These are phyloP conservation scores for Spongiforma sp. DNA, from an alignment of 1,284 basidiomycete genomes.

Conservation along the genomic window DNA sequence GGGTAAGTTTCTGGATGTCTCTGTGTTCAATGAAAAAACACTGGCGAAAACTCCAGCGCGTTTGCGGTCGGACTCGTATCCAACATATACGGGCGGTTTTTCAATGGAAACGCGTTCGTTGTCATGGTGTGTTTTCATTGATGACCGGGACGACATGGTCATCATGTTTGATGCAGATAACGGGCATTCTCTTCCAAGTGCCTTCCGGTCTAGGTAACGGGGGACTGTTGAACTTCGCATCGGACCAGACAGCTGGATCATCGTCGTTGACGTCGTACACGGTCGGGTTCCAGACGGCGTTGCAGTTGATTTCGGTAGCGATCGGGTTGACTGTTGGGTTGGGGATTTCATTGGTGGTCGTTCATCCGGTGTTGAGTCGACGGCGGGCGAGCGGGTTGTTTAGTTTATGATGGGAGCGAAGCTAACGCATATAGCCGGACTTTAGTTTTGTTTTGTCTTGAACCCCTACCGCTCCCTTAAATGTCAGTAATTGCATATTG, in stretches of 20 bases:
- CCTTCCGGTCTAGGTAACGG: constrained; percentile 87
- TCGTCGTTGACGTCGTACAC: constrained; percentile 56
- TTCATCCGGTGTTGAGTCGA: constrained; percentile 63
- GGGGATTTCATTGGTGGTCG: constrained; percentile 60
- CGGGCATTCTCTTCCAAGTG: constrained; percentile 87
- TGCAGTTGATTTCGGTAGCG: constrained; percentile 67
- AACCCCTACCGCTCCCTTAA: background rate
- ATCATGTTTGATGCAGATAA: constrained; percentile 53
- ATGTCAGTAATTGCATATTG: no score
- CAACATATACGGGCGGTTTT: constrained; percentile 84
- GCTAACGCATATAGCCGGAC: no score
- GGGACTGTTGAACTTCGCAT: constrained; percentile 81
- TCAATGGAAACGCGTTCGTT: constrained; percentile 79
- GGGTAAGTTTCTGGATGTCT: constrained; percentile 46
- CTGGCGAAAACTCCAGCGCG: no score
- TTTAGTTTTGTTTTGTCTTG: no score
- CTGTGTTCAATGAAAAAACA: no score
- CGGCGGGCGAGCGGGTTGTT: constrained; percentile 59
- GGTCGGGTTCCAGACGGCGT: constrained; percentile 70
- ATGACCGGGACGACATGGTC: background rate
- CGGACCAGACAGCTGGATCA: constrained; percentile 54
- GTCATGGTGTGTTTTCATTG: constrained; percentile 60
- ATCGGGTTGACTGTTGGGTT: constrained; percentile 78
- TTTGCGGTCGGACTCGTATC: constrained; percentile 86
- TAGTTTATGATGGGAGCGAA: constrained; percentile 25